These are phyloP conservation scores for Aureobasidium sp. DNA, from an alignment of 2,329 filamentous ascomycete species.

Conservation along the genomic window DNA sequence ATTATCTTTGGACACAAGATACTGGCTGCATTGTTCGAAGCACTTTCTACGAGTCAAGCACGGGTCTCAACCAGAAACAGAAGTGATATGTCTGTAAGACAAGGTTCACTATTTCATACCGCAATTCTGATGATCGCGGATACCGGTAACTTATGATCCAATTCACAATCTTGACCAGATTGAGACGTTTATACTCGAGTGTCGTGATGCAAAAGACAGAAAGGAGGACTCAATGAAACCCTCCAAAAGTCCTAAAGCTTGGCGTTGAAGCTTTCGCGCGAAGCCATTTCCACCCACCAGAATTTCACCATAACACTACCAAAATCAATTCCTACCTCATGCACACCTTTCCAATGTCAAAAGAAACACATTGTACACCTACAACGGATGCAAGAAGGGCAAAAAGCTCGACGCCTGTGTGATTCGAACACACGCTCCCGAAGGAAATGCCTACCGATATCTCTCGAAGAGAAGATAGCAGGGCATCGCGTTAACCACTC, in stretches of 20 bases:
- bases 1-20: neutral
- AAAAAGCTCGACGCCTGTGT: slow-evolving; percentile 28
- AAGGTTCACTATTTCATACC: too few relatives aligned
- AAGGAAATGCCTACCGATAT: slow-evolving; percentile 30
- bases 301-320: neutral
- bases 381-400: neutral
- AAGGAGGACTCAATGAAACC: too few relatives aligned
- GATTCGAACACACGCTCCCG: slow-evolving; percentile 40
- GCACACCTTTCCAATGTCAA: neutral
- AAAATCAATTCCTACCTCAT: neutral
- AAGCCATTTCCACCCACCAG: neutral
- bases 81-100: too few relatives aligned
- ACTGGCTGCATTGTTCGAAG: too few relatives aligned
- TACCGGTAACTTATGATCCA: too few relatives aligned
- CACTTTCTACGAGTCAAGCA: too few relatives aligned
- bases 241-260: too few relatives aligned
- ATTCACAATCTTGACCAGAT: too few relatives aligned
- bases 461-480: neutral
- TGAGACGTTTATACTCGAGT: too few relatives aligned
- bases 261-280: neutral
- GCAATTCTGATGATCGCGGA: too few relatives aligned
- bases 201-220: too few relatives aligned
- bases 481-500: neutral
- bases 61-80: too few relatives aligned
- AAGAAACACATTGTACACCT: neutral